A percentile compares a stretch with the other conserved stretches of the same genome.
Evolutionary conservation across 371 early-diverging fungal genomes (phyloP).

Genomic region (Sporodiniella umbellata): DNA sequence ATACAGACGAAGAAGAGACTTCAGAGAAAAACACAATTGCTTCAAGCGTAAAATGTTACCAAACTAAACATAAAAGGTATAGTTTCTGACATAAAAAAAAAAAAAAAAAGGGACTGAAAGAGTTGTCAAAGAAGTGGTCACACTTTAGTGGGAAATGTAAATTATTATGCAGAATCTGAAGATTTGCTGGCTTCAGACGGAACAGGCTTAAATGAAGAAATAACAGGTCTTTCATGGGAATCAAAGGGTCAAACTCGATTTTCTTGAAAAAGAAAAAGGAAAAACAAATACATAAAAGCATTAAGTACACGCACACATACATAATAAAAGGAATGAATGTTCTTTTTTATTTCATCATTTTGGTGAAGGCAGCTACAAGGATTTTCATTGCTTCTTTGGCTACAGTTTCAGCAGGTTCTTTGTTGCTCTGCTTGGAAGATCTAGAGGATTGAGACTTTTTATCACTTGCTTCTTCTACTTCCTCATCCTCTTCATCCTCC

Average conservation of each 20-base stretch:
- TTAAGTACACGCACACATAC: too few relatives aligned
- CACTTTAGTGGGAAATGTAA: constrained; percentile 2
- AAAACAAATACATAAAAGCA: too few relatives aligned
- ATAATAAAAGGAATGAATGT: neutral
- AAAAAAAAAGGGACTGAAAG: too few relatives aligned
- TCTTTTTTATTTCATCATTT: constrained; percentile 2
- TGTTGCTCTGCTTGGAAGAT: neutral
- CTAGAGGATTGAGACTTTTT: neutral
- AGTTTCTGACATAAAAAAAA: too few relatives aligned
- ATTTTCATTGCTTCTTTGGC: neutral
- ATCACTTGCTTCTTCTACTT: neutral
- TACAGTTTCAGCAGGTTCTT: neutral
- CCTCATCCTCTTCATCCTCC: neutral
- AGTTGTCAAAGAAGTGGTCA: too few relatives aligned
- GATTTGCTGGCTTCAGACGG: constrained; percentile 8
- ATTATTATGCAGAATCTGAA: constrained; percentile 13
- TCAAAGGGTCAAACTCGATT: constrained; percentile 13
- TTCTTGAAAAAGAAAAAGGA: too few relatives aligned
- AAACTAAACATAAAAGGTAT: constrained; percentile 5
- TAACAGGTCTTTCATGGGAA: constrained; percentile 7
- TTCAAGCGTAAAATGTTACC: neutral
- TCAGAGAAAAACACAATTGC: constrained; percentile 5
- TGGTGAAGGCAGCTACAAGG: neutral
- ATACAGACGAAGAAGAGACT: neutral
- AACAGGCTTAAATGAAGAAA: constrained; percentile 3